Base-by-base conservation (phyloP, 78 protist species). In the Dictyostelium capitatum region DNA sequence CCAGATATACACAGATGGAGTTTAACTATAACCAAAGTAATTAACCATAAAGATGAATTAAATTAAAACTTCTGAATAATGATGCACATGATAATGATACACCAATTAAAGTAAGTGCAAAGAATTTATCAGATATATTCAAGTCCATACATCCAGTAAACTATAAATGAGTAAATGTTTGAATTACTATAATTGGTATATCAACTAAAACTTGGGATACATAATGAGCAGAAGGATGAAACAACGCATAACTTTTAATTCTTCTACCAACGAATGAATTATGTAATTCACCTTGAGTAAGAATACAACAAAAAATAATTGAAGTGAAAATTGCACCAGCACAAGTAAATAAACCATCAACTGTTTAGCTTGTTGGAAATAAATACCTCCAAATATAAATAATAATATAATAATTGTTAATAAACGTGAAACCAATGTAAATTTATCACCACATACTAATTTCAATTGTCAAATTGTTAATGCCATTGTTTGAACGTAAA, bases 1-100 rank as follows among this genome's bases (percentile, higher is more conserved):
- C 94, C 94, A 89, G 25, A 80, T 77, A 28, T 89, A 85, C 94
- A 89, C 59, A 74, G 28, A 77, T 32, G 80, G 74, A 19, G 94
- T 83, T 19, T 77, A 43, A 41, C 74, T 53, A 54, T 78, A 89
- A 43, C 94, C 94, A 53, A 65, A 65, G 28, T 65, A 89, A 48
- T 54, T 75, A 11, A 90, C 28, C 62, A 80, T 56, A 69, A 89
- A 80, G 17, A 90, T 80, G 53, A 80, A 74, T 67, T 37, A 90
- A 7, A 57, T 90, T 79, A 43, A 79, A 79, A 1, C 54, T 83
- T 46, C 94, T 81, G 64, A 89, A 79, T 0, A 89, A 47, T 47
- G 65, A 47, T 57, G 87, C 75, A 28, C 53, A 41, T 53, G 78
- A 43, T 17, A 89, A 54, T 28, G 94, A 32, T 4, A 37, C 25